Evolutionary conservation across 73 alveolate species (phyloP), one percentile per base, ranked within the genome.

Genomic region (Paramecium tetraurelia): DNA sequence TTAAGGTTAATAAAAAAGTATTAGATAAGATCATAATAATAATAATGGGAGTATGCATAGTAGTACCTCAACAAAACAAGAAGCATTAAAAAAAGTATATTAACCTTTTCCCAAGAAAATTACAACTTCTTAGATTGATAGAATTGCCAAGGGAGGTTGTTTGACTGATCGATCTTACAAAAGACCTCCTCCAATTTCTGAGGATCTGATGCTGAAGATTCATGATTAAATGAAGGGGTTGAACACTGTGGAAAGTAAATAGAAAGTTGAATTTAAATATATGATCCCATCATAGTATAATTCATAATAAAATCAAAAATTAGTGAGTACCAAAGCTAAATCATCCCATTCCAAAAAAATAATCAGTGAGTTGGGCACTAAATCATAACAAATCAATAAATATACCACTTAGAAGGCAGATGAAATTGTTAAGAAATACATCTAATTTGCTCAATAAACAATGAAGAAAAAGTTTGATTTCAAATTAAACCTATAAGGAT

Each of bases 121-220:
- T 27, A 63, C 84, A 63, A 5, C 44, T 27, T 5, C 27, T 33
- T 35, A 80, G 20, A 22, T 80, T 20, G 90, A 80, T 80, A 80
- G 43, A 44, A 80, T 80, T n/a, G 90, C 90, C 31, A 80, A 80
- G 20, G 90, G 90, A 44, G 90, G 90, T 40, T 80, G 90, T 48
- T 24, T 80, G 12, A 80, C 90, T 6, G 90, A 80, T 31, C 20
- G 90, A 46, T 22, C 46, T 4, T 31, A 18, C 18, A 80, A 80
- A 33, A 63, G 27, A 46, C 90, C 76, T 21, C 72, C 72, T 18
- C 70, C 75, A 3, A 80, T 80, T 1, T 22, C 76, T 80, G 90
- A 80, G 24, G 90, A 80, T 22, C 38, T 80, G 9, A 80, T 80
- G 76, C 43, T 43, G 12, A 80, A 80, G 57, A 40, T 80, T 4